Percentiles rank a stretch among this genome's conserved stretches.
Evolutionary conservation across 352 stramenopile genomes (phyloP).

Genomic region (Vaucheria bursata): DNA sequence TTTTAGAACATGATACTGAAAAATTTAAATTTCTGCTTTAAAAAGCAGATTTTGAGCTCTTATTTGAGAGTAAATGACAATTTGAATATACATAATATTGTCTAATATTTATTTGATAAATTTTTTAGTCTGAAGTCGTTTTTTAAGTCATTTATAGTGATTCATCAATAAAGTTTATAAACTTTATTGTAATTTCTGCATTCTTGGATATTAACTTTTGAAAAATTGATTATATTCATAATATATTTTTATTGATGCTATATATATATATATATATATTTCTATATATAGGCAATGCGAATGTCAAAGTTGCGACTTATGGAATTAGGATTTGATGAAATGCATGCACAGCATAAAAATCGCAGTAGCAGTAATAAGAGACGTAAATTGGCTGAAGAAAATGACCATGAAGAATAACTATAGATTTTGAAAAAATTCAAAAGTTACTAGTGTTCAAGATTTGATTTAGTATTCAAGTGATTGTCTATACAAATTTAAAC

Average conservation of each 20-base stretch:
- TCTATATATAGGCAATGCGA: slow-evolving; percentile 56
- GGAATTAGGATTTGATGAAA: slow-evolving; percentile 74
- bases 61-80: not conserved
- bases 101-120: not conserved
- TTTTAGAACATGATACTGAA: too few relatives aligned
- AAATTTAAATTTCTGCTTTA: too few relatives aligned
- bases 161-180: too few relatives aligned
- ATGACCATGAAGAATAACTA: too few relatives aligned
- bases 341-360: slow-evolving; percentile 46
- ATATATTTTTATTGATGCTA: not conserved
- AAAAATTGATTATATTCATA: not conserved
- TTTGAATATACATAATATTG: not conserved
- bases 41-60: not conserved
- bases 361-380: too few relatives aligned
- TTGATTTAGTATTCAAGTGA: too few relatives aligned
- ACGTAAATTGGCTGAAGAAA: too few relatives aligned
- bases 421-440: too few relatives aligned
- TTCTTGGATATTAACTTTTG: not conserved
- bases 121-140: not conserved
- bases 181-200: not conserved
- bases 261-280: not conserved
- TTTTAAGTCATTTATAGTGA: not conserved
- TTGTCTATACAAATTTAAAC: too few relatives aligned
- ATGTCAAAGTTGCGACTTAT: slow-evolving; percentile 81
- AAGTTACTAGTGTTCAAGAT: too few relatives aligned